Base-by-base conservation (phyloP, 1,284 basidiomycete genomes). In the Cryptococcus hybrid region DNA sequence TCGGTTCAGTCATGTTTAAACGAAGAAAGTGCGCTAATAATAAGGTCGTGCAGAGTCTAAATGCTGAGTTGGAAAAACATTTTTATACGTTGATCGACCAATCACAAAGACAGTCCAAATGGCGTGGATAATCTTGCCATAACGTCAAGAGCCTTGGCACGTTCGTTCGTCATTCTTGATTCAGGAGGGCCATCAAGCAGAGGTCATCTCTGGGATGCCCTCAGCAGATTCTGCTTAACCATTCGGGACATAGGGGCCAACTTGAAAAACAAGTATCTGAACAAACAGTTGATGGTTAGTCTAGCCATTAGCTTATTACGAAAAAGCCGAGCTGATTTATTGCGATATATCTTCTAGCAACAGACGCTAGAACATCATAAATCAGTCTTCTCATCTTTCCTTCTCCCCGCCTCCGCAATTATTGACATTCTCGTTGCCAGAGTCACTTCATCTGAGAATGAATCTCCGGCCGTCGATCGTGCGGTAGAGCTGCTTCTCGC, bases 301-400 rank as follows among this genome's bases (percentile, higher is more conserved):
- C 30, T 30, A 4, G 30, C 30, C 30, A 30, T 30, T 30, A 30
- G 30, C 30, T 30, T 30, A 30, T 4, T 30, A 30, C 4, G 30
- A 30, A 30, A 30, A 4, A 30, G 4, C 30, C 30, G 30, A 30
- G 30, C 30, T 30, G 30, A 30, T 30, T 30, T 30, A 30, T 4
- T 30, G 3, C 30, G 3, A 30, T 30, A 30, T 30, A 30, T 30
- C 30, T 4, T 30, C 30, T 4, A 30, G 4, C 30, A 30, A 4
- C 30, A 3, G 30, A 30, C 30, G 2, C 30, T 30, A 65, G 56
- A 62, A n/a, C 52, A 56, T 2, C 59, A 64, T 52, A 67, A 67
- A 40, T 61, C 60, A 0, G 61, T 66, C 0, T 57, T 71, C 15
- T 60, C 57, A 37, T 46, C 63, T 5, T 67, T 70, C 57, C 52